These are phyloP conservation scores for Penicillium goetzii DNA, from an alignment of 495 filamentous ascomycete species.

Conservation along the genomic window DNA sequence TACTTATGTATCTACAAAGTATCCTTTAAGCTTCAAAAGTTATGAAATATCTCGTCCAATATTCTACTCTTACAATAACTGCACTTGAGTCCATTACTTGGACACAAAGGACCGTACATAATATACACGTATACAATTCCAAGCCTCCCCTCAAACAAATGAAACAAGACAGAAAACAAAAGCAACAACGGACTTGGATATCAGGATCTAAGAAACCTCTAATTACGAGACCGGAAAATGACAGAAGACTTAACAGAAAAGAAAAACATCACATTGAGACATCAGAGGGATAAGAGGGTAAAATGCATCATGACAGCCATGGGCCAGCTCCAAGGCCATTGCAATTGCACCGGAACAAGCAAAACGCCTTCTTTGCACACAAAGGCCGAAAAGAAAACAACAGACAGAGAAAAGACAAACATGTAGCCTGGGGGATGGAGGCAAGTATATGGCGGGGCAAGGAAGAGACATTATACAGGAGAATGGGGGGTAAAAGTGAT, in stretches of 20 bases:
- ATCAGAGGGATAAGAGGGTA: slow-evolving; percentile 2
- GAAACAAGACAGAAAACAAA: background rate
- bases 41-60: background rate
- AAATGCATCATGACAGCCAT: slow-evolving; percentile 26
- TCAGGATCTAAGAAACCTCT: slow-evolving; percentile 17
- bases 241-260: background rate
- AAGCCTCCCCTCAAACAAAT: background rate
- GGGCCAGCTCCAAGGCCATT: slow-evolving; percentile 15
- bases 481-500: slow-evolving; percentile 6
- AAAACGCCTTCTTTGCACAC: slow-evolving; percentile 21
- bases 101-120: background rate
- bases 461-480: slow-evolving; percentile 28
- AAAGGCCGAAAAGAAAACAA: slow-evolving; percentile 5
- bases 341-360: slow-evolving; percentile 14
- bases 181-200: slow-evolving; percentile 6
- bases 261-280: background rate
- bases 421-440: background rate
- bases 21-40: background rate
- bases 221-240: slow-evolving; percentile 3
- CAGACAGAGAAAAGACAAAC: background rate
- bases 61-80: background rate
- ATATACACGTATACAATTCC: background rate
- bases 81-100: background rate
- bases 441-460: slow-evolving; percentile 13
- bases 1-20: background rate